Evolutionary conservation across 129 eudicot genomes (phyloP).

Genomic region (Helichrysum umbraculigerum): DNA sequence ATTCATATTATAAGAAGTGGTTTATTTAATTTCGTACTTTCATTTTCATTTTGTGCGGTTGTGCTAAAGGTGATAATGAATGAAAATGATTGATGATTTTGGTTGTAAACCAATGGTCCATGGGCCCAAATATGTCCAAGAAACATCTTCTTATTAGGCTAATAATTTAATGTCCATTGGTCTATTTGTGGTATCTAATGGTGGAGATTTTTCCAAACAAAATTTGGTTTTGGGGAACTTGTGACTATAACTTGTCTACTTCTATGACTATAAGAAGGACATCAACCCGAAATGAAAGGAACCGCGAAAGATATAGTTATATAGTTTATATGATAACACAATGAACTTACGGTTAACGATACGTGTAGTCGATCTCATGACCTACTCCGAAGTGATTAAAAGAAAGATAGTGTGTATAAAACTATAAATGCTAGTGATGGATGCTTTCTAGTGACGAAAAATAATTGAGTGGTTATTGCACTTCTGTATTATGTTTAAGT

Average conservation of each 20-base stretch:
- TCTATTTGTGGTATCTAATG: neutral
- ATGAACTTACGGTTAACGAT: neutral
- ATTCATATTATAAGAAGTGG: neutral
- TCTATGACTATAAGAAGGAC: neutral
- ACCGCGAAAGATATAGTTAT: neutral
- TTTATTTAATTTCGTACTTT: neutral
- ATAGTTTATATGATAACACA: too few relatives aligned
- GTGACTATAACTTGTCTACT: neutral
- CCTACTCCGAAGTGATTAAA: neutral
- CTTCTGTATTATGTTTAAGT: too few relatives aligned
- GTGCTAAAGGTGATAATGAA: neutral
- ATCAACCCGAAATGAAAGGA: neutral
- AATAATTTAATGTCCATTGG: neutral
- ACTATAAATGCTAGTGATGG: too few relatives aligned
- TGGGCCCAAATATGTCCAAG: slow-evolving; percentile 24
- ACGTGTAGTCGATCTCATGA: neutral
- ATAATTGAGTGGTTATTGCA: too few relatives aligned
- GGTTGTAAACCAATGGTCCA: neutral
- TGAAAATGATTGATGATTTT: neutral
- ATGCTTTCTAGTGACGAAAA: too few relatives aligned
- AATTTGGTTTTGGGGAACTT: neutral
- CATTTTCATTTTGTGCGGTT: neutral
- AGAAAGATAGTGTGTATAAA: too few relatives aligned
- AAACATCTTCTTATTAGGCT: neutral
- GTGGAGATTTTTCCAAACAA: neutral